Percentiles rank a stretch among this genome's conserved stretches.
These are phyloP conservation scores for Sicyos baderoa DNA, from an alignment of 306 rosid species.

Conservation along the genomic window DNA sequence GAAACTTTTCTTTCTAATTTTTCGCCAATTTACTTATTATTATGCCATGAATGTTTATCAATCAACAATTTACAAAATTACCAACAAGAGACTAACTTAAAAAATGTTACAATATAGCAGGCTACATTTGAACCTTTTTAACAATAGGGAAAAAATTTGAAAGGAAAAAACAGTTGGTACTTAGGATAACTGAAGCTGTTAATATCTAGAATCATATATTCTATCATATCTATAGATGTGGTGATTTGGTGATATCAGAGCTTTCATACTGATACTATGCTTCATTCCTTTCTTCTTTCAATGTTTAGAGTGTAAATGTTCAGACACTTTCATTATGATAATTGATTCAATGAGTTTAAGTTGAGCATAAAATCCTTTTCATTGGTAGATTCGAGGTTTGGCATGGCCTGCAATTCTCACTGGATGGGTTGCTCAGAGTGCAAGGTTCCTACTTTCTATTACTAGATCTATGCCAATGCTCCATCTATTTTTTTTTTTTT, in stretches of 20 bases:
- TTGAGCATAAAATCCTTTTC: constrained; percentile 25
- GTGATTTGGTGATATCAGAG: neutral
- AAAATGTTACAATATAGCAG: neutral
- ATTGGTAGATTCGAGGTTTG: constrained; percentile 57
- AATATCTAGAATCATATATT: neutral
- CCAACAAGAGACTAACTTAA: neutral
- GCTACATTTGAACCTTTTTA: neutral
- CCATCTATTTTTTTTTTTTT: constrained; percentile 2
- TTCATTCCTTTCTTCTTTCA: constrained; percentile 5
- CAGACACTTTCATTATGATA: neutral
- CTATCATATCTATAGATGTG: neutral
- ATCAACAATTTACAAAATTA: neutral
- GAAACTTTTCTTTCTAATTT: neutral
- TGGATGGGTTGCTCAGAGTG: constrained; percentile 73
- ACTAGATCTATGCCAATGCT: constrained; percentile 15
- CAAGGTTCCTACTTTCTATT: constrained; percentile 38
- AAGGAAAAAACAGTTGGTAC: neutral
- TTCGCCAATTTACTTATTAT: neutral
- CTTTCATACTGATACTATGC: neutral
- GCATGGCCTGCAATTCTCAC: constrained; percentile 74
- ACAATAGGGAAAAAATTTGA: neutral
- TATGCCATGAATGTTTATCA: neutral
- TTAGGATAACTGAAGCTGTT: neutral
- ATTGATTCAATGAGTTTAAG: constrained; percentile 19
- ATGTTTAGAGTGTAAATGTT: constrained; percentile 5